phyloP scores from a whole-genome alignment of 192 early-diverging fungal genomes.

The Spizellomyces punctatus region DNA sequence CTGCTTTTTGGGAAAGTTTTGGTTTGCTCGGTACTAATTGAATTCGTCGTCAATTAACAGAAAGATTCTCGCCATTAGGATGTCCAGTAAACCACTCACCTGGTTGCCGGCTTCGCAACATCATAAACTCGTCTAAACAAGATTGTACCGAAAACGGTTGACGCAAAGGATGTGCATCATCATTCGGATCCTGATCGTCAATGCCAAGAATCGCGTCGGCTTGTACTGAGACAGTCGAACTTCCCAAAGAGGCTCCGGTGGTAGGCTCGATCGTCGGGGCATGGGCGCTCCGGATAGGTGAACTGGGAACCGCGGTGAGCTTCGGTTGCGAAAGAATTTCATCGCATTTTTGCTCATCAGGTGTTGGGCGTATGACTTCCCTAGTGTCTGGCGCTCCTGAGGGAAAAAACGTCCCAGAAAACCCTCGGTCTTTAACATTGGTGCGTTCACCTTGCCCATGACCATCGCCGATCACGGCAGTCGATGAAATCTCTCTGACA shows the following conservation, averaged over 20 bases:
- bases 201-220: not conserved
- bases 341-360: too few species aligned
- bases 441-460: too few species aligned
- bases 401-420: too few species aligned
- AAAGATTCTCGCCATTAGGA: not conserved
- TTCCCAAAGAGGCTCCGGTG: too few species aligned
- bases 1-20: too few species aligned
- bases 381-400: too few species aligned
- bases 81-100: not conserved
- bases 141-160: slow-evolving; percentile 6
- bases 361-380: too few species aligned
- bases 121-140: slow-evolving; percentile 20
- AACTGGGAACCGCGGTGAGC: not conserved
- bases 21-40: not conserved
- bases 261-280: too few species aligned
- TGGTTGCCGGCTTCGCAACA: slow-evolving; percentile 1
- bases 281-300: not conserved
- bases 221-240: not conserved
- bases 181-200: not conserved
- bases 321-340: not conserved
- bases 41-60: not conserved
- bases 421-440: too few species aligned
- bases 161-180: not conserved
- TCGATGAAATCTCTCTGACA: too few species aligned
- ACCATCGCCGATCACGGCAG: too few species aligned